Evolutionary conservation across 2,329 filamentous ascomycete species (phyloP), one percentile per base, ranked within the genome.

Genomic region (Ophiosphaerella korrae): DNA sequence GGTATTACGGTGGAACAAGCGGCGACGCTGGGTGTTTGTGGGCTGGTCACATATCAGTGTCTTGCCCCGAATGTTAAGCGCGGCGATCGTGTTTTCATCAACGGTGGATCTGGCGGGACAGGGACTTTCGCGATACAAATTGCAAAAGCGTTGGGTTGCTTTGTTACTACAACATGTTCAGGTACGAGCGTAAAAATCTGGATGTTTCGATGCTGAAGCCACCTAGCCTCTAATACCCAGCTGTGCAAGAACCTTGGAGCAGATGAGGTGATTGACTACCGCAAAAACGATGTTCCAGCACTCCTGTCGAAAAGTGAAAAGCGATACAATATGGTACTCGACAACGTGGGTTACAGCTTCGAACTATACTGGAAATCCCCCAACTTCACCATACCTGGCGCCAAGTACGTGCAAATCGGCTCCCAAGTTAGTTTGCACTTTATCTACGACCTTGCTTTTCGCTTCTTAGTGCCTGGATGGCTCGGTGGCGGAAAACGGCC

Each of bases 111-210:
- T 13, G 85, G 86, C 12, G 85, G 85, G 1, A 79, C 77, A 2
- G 86, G 86, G 0, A 78, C 78, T 0, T 86, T 81, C 54, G 81
- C 77, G 1, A 82, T 88, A 42, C 85, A 88, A 66, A 79, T 88
- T 47, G 85, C 84, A 4, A 87, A 85, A 64, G 73, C 75, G 0
- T 59, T 83, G 6, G 84, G 84, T 0, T 84, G 80, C 58, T 71
- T 79, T 53, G 84, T 88, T 26, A 82, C 80, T 2, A 74, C 76
- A 4, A 80, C 78, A 2, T 88, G 85, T 61, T 87, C 84, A 7
- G 75, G 61, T 61, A 29, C 18, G 50, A 39, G 23, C 2, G 12
- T 8, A 5, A 5, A 14, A 8, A 23, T 13, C 2, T 12, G 7
- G 4, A 2, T 6, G 14, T 4, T 33, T 9, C 47, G 8, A 2